A percentile compares a stretch with the other conserved stretches of the same genome.
Evolutionary conservation across 1,139 yeast species (phyloP).

Genomic region (Suzukiozyma palmioleophila): DNA sequence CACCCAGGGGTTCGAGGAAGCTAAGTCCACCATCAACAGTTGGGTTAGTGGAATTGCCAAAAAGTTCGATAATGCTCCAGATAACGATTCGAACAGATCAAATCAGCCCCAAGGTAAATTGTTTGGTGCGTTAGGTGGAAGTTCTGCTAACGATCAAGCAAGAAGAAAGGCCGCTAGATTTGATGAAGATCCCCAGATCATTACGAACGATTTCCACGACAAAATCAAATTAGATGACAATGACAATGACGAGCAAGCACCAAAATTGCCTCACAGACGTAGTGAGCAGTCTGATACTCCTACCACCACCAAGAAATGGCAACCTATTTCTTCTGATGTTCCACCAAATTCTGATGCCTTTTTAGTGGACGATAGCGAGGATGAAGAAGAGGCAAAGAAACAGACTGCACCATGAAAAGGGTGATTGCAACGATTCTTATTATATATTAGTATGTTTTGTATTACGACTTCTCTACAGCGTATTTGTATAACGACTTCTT

Average conservation of each 20-base stretch:
- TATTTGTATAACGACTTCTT: no score
- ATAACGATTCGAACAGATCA: slow-evolving; percentile 2
- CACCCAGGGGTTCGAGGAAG: slow-evolving; percentile 78
- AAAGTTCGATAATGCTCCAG: slow-evolving; percentile 33
- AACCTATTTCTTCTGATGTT: slow-evolving; percentile 52
- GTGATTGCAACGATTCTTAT: no score
- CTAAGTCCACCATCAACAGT: slow-evolving; percentile 69
- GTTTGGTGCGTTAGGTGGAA: slow-evolving; percentile 48
- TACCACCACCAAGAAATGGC: slow-evolving; percentile 45
- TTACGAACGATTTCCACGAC: slow-evolving; percentile 51
- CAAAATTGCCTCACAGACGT: slow-evolving; percentile 33
- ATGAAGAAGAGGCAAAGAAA: slow-evolving; percentile 41
- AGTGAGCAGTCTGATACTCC: slow-evolving; percentile 8
- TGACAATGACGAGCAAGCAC: slow-evolving; percentile 25
- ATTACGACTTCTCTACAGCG: no score
- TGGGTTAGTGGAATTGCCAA: slow-evolving; percentile 78
- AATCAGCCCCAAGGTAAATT: slow-evolving; percentile 28
- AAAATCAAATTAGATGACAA: slow-evolving; percentile 50
- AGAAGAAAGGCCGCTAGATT: slow-evolving; percentile 31
- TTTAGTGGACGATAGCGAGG: slow-evolving; percentile 75
- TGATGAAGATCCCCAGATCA: slow-evolving; percentile 53
- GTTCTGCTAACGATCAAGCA: slow-evolving; percentile 26
- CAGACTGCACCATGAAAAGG: background rate
- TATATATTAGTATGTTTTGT: no score
- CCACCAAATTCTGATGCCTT: slow-evolving; percentile 70